phyloP scores from a whole-genome alignment of 495 filamentous ascomycete species.

The Massariosphaeria phaeospora region DNA sequence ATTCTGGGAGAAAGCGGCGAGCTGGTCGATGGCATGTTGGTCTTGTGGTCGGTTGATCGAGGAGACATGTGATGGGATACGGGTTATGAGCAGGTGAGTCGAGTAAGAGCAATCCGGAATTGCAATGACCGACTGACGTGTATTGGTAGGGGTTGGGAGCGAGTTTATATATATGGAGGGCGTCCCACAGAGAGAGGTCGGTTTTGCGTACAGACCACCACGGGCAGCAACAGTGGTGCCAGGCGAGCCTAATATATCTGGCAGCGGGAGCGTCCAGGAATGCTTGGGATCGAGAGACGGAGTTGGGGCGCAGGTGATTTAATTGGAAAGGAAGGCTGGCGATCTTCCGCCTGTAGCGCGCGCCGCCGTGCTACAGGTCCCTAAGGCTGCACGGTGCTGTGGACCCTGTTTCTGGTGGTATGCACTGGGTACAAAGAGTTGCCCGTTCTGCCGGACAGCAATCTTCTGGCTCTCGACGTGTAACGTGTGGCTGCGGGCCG shows the following conservation, averaged over 20 bases:
- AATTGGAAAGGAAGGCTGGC: slow-evolving; percentile 11
- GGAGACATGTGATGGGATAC: slow-evolving; percentile 16
- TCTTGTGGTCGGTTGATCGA: slow-evolving; percentile 1
- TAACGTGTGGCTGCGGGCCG: slow-evolving; percentile 23
- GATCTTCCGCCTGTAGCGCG: slow-evolving; percentile 25
- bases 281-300: slow-evolving; percentile 7
- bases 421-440: background rate
- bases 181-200: background rate
- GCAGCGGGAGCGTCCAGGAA: slow-evolving; percentile 21
- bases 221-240: slow-evolving; percentile 1
- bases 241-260: slow-evolving; percentile 20
- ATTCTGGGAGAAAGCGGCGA: slow-evolving; percentile 30
- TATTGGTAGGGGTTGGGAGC: slow-evolving; percentile 1
- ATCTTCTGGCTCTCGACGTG: background rate
- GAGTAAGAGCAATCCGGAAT: background rate
- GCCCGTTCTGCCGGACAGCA: background rate
- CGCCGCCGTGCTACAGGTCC: slow-evolving; percentile 10
- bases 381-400: background rate
- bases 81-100: slow-evolving; percentile 5
- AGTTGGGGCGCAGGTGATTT: slow-evolving; percentile 3
- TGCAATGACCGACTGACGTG: no score
- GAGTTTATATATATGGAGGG: background rate
- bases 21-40: slow-evolving; percentile 12
- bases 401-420: slow-evolving; percentile 21
- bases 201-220: background rate